These are phyloP conservation scores for Globisporangium barbulae DNA, from an alignment of 352 stramenopile species.

Conservation along the genomic window DNA sequence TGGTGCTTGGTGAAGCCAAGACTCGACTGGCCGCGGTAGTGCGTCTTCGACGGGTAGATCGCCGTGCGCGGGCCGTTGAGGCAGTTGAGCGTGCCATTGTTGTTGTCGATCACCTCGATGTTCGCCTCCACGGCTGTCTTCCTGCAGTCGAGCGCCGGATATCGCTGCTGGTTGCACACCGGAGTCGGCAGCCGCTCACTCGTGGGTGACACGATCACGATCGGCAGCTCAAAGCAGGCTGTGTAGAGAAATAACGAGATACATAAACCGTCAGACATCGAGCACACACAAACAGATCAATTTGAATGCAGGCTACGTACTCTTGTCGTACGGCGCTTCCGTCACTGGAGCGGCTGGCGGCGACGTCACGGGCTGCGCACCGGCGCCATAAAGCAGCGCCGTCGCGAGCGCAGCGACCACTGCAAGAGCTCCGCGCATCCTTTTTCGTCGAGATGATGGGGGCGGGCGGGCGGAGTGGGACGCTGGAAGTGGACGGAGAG, in stretches of 20 bases:
- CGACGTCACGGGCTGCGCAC: background rate
- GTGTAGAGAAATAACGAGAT: background rate
- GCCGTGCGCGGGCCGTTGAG: slow-evolving; percentile 36
- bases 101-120: slow-evolving; percentile 66
- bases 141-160: slow-evolving; percentile 62
- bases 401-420: slow-evolving; percentile 1
- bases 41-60: slow-evolving; percentile 46
- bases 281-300: background rate
- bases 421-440: background rate
- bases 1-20: slow-evolving; percentile 81
- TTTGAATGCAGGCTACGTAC: background rate
- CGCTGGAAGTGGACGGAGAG: background rate
- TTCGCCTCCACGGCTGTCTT: slow-evolving; percentile 47
- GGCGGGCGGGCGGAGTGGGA: background rate
- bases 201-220: slow-evolving; percentile 60
- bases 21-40: slow-evolving; percentile 77
- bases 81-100: slow-evolving; percentile 53
- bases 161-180: slow-evolving; percentile 70
- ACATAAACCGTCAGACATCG: background rate
- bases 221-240: slow-evolving; percentile 66
- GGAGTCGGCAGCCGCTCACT: slow-evolving; percentile 54
- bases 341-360: background rate
- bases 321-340: slow-evolving; percentile 12
- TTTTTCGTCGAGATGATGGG: background rate
- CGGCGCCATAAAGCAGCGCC: background rate